phyloP scores from a whole-genome alignment of 805 yeast genomes.

The Isabelozyma rhagii region DNA sequence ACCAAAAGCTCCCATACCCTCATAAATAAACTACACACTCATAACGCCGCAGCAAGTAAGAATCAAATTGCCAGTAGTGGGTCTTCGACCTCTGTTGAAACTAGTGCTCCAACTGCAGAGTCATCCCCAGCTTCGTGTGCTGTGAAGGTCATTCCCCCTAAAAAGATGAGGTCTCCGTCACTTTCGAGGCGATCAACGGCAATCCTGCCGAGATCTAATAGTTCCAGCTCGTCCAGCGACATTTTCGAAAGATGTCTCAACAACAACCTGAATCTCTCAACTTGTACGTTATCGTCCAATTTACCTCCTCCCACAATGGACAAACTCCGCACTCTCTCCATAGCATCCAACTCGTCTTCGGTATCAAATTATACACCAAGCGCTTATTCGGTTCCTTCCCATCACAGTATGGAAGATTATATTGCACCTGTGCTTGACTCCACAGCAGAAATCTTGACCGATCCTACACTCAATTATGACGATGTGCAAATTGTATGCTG shows the following conservation, averaged over 20 bases:
- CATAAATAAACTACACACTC: neutral
- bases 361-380: neutral
- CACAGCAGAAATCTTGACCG: slow-evolving; percentile 25
- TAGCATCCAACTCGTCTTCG: neutral
- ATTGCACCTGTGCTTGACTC: slow-evolving; percentile 28
- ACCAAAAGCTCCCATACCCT: neutral
- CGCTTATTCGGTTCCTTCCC: slow-evolving; percentile 13
- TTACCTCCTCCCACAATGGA: neutral
- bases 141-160: neutral
- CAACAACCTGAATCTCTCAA: slow-evolving; percentile 1
- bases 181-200: neutral
- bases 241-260: slow-evolving; percentile 12
- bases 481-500: slow-evolving; percentile 22
- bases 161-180: neutral
- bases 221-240: slow-evolving; percentile 4
- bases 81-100: neutral
- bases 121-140: neutral
- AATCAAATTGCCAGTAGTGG: neutral
- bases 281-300: neutral
- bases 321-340: neutral
- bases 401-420: slow-evolving; percentile 25
- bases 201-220: neutral
- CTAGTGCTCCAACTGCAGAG: neutral
- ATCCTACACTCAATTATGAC: slow-evolving; percentile 21
- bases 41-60: neutral